Evolutionary conservation across 2,329 filamentous ascomycete species (phyloP).

Genomic region (Neoscytalidium dimidiatum): DNA sequence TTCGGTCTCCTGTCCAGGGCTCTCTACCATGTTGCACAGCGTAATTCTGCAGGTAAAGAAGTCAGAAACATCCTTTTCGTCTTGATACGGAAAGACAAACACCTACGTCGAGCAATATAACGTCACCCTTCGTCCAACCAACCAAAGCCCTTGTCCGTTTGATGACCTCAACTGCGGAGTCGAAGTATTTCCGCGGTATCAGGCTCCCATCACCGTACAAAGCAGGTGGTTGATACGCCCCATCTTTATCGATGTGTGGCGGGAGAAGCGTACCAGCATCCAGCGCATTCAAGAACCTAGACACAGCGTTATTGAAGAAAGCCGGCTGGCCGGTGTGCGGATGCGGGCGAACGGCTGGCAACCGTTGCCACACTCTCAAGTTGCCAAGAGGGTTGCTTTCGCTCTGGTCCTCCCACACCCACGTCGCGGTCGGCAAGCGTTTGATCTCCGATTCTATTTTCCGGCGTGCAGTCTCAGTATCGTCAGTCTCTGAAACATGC

Average conservation of each 20-base stretch:
- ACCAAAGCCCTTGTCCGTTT: conserved; percentile 14
- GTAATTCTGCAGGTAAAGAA: neutral
- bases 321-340: neutral
- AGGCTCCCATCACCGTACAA: neutral
- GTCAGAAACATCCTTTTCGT: neutral
- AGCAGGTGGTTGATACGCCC: neutral
- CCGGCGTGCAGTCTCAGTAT: conserved; percentile 16
- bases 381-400: conserved; percentile 12
- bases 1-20: conserved; percentile 19
- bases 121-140: conserved; percentile 20
- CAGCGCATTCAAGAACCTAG: conserved; percentile 15
- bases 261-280: conserved; percentile 11
- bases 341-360: conserved; percentile 20
- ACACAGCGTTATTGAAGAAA: conserved; percentile 20
- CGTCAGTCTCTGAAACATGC: conserved; percentile 21
- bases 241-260: conserved; percentile 18
- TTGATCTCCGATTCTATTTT: conserved; percentile 22
- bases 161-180: conserved; percentile 17
- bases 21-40: conserved; percentile 22
- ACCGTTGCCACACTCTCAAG: conserved; percentile 18
- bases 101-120: conserved; percentile 16
- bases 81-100: too few species aligned
- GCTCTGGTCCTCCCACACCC: conserved; percentile 20
- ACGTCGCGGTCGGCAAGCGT: conserved; percentile 22
- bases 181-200: conserved; percentile 20